A percentile compares a stretch with the other conserved stretches of the same genome.
These are phyloP conservation scores for Lactifluus volemus DNA, from an alignment of 768 basidiomycete species.

Conservation along the genomic window DNA sequence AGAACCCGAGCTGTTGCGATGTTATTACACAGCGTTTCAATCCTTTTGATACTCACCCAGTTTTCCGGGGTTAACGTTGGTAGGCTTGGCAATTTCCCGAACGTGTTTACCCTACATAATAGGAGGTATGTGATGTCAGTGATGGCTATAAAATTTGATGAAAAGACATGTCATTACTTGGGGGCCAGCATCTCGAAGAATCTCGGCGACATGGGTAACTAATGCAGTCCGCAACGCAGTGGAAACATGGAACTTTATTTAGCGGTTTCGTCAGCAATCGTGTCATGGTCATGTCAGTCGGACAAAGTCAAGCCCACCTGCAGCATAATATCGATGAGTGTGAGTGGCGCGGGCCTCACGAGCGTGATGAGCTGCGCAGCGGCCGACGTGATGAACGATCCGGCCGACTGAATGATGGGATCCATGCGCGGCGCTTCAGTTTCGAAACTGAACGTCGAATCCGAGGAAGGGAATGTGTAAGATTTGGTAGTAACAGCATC, in stretches of 20 bases:
- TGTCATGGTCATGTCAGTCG: not conserved
- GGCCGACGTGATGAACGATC: constrained; percentile 1
- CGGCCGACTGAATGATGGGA: not conserved
- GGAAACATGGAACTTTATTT: not conserved
- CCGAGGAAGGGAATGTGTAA: not conserved
- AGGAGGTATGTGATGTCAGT: not conserved
- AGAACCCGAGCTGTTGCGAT: constrained; percentile 22
- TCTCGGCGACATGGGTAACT: constrained; percentile 7
- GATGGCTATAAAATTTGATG: too few relatives aligned
- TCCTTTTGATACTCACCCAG: constrained; percentile 8
- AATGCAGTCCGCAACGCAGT: not conserved
- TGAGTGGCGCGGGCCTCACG: not conserved
- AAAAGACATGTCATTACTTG: not conserved
- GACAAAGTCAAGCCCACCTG: not conserved
- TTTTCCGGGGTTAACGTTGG: constrained; percentile 15
- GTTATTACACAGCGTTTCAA: not conserved
- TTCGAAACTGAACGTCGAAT: not conserved
- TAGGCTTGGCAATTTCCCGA: constrained; percentile 30
- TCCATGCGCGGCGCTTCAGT: constrained; percentile 2
- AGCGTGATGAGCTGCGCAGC: constrained; percentile 2
- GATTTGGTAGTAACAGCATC: not conserved
- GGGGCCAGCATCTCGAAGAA: constrained; percentile 15
- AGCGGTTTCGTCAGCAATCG: not conserved
- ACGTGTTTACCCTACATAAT: constrained; percentile 24
- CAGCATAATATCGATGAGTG: not conserved